Base-by-base conservation (phyloP, 2,329 filamentous ascomycete species). In the Neofusicoccum kwambonambiense region DNA sequence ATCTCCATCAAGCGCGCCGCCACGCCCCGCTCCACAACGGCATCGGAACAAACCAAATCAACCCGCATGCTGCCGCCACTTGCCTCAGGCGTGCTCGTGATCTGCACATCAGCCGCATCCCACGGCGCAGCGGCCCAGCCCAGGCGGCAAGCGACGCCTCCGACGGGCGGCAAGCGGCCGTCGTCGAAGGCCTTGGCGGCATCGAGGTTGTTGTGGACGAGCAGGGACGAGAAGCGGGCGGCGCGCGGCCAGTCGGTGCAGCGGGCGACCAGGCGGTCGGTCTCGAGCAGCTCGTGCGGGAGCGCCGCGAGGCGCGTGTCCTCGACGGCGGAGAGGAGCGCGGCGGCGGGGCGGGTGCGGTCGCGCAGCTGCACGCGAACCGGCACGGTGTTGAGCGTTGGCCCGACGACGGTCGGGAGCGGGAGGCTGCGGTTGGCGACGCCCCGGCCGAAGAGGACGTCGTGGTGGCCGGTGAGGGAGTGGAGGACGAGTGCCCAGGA, bases 321-420 rank as follows among this genome's bases (percentile, higher is more conserved):
- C 56, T 79, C 78, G 2, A 80, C 75, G 44, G 71, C 70, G 13
- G 69, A 67, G 9, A 80, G 69, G 0, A 80, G 69, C 42, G 76
- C 71, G n/a, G 70, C 65, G 41, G 74, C 71, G 2, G 73, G 74
- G 82, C 84, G 86, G 2, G 74, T 71, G 0, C 80, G 70, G 2
- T 79, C 76, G n/a, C 5, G 19, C 3, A 76, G 37, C 0, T 65
- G 62, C 5, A 90, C 82, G 22, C 88, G 83, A 41, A 90, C 82
- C 0, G 89, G 88, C 1, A 89, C 81, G 71, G 89, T 87, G 69
- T 90, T 88, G 81, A 88, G 88, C 67, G 87, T 89, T 0, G 88
- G 88, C 0, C 88, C 88, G 57, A 86, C 81, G 56, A 89, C 85
- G 64, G 79, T 78, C n/a, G 82, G 77, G 0, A 87, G 78, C 64